Conservation (phyloP, 768 basidiomycete genomes). For the Pholiota microspora region DNA sequence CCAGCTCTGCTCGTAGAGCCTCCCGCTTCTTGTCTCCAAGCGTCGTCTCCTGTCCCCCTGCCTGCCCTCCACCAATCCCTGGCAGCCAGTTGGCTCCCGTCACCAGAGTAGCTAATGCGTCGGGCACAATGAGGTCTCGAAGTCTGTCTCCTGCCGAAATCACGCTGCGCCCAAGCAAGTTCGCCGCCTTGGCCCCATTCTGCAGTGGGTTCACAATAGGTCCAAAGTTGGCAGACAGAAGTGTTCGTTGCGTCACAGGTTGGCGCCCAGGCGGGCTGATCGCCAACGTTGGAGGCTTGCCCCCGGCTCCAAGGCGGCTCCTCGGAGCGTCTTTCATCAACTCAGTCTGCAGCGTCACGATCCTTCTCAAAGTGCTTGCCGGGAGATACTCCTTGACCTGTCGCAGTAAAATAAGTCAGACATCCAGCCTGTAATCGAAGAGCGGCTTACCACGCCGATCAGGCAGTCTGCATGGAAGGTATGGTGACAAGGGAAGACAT, state of each 20-base stretch:
- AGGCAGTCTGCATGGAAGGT: conserved; percentile 97
- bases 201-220: conserved; percentile 51
- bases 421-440: background rate
- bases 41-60: conserved; percentile 45
- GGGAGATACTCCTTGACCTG: conserved; percentile 94
- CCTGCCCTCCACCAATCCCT: conserved; percentile 55
- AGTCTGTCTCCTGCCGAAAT: conserved; percentile 88
- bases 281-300: conserved; percentile 26
- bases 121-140: conserved; percentile 91
- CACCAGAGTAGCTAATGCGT: conserved; percentile 84
- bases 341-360: conserved; percentile 83
- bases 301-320: conserved; percentile 22
- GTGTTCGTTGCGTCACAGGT: conserved; percentile 47
- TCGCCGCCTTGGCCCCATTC: conserved; percentile 63
- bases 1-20: conserved; percentile 78
- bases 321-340: conserved; percentile 56
- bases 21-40: conserved; percentile 60
- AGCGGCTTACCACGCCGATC: conserved; percentile 77
- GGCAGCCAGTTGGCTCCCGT: conserved; percentile 77
- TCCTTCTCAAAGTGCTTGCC: conserved; percentile 75
- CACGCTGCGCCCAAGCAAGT: conserved; percentile 72
- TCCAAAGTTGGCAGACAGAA: conserved; percentile 76
- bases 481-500: conserved; percentile 98
- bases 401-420: conserved; percentile 11
- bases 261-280: conserved; percentile 36